Base-by-base conservation (phyloP, 2,329 filamentous ascomycete genomes). In the Calonectria honghensis region DNA sequence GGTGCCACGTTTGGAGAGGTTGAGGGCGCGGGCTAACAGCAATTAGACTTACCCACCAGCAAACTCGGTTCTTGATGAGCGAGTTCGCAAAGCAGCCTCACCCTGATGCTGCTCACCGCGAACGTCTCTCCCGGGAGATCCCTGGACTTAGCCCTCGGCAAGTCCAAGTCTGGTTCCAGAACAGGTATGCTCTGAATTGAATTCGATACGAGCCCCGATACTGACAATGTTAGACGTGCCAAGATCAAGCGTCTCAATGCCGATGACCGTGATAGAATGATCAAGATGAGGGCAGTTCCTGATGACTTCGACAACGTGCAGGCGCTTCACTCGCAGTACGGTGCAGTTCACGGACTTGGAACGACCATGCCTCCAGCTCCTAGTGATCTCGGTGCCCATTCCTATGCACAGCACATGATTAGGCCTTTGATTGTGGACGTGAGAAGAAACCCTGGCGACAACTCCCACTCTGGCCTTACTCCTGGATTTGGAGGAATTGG, bases 121-220 rank as follows among this genome's bases (percentile, higher is more conserved):
- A 98, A 83, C 91, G 95, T 61, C 88, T 98, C 48, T 96, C 96
- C 5, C 90, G 94, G 76, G 95, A 98, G 83, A 98, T 98, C 59
- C 96, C 96, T 39, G 96, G 96, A 0, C 87, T 98, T 64, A 98
- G 95, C 81, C 95, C 96, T 48, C 92, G 96, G 75, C 96, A 98
- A 84, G 96, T 98, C 31, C 96, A 98, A 85, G 96, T 98, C 65
- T 98, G 96, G 96, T 98, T 98, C 86, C 96, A 98, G 85, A 98
- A 98, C 86, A 92, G 96, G 96, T 98, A 90, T 80, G 90, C 82
- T 54, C 54, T 20, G 37, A 57, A 45, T 54, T 37, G 6, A 1
- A 16, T n/a, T 54, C 13, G 11, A 5, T 32, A 13, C 29, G 32
- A 48, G 29, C 14, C 20, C 11, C 29, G 10, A 50, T 16, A 57